Evolutionary conservation across 371 early-diverging fungal genomes (phyloP), one percentile per base, ranked within the genome.

Genomic region (Chytridium lagenaria): DNA sequence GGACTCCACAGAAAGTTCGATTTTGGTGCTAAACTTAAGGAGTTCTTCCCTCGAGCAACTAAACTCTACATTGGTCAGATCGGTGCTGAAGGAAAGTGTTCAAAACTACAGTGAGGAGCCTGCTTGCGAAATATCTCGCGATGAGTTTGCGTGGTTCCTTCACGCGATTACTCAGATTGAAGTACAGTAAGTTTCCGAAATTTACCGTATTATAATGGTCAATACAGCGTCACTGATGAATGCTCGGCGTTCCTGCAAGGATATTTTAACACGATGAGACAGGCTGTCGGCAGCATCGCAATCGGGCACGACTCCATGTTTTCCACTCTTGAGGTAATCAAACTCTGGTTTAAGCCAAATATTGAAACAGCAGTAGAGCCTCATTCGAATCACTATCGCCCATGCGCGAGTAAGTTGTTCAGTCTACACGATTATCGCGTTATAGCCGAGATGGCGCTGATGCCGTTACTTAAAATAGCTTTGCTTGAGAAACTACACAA

Each of bases 351-450:
- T 52, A 52, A 52, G 5, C n/a, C 5, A 23, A 52, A 26, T n/a
- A n/a, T n/a, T n/a, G n/a, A n/a, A n/a, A n/a, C n/a, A n/a, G n/a
- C 55, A 52, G 23, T 15, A 52, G 55, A 52, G 55, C 26, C 57
- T 77, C 37, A 59, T 73, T 2, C 49, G 77, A 37, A 59, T 77
- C 7, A 63, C 77, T 3, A 61, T 34, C 15, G 59, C 73, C 7
- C 77, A 73, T 55, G 77, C 77, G n/a, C 61, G 68, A 66, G 76
- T 76, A 44, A 44, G 66, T 44, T 0, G n/a, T n/a, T n/a, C n/a
- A n/a, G n/a, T n/a, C n/a, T n/a, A n/a, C n/a, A n/a, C n/a, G n/a
- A n/a, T n/a, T n/a, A n/a, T n/a, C n/a, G n/a, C n/a, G n/a, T n/a
- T n/a, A n/a, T n/a, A n/a, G n/a, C n/a, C n/a, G n/a, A n/a, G n/a